Evolutionary conservation across 2,329 filamentous ascomycete species (phyloP).

Genomic region (Xylaria sp.): DNA sequence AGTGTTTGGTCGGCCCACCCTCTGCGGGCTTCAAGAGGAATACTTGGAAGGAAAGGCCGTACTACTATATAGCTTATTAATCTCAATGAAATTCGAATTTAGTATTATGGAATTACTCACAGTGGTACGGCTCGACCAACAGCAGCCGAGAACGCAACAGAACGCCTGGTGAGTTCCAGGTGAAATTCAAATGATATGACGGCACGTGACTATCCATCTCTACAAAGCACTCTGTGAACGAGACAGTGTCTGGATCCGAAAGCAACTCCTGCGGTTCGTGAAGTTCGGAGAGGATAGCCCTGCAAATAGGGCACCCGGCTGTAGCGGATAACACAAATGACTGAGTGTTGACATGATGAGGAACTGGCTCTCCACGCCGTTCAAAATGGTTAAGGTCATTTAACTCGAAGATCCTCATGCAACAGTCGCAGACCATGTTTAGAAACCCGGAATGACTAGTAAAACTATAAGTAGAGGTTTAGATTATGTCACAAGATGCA

Average conservation of each 20-base stretch:
- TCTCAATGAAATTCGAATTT: not conserved
- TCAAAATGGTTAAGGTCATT: not conserved
- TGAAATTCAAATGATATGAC: not conserved
- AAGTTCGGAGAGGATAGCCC: conserved; percentile 1
- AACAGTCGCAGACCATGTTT: not conserved
- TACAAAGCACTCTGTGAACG: not conserved
- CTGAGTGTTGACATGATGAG: not conserved
- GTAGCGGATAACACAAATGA: not conserved
- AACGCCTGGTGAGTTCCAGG: not conserved
- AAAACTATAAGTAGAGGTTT: too few species aligned
- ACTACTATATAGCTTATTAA: not conserved
- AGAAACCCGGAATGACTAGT: too few species aligned
- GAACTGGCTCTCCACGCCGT: not conserved
- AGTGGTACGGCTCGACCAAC: not conserved
- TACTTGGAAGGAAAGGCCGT: not conserved
- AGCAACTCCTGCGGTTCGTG: not conserved
- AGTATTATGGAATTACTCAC: not conserved
- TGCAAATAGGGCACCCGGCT: conserved; percentile 8
- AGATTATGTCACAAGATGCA: too few species aligned
- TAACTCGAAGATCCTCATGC: not conserved
- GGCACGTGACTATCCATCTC: not conserved
- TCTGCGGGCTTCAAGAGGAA: not conserved
- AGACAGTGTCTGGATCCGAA: not conserved
- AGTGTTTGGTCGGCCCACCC: not conserved
- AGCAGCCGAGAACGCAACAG: not conserved